These are phyloP conservation scores for Cavenderia fasciculata DNA, from an alignment of 78 protist genomes.

Conservation along the genomic window DNA sequence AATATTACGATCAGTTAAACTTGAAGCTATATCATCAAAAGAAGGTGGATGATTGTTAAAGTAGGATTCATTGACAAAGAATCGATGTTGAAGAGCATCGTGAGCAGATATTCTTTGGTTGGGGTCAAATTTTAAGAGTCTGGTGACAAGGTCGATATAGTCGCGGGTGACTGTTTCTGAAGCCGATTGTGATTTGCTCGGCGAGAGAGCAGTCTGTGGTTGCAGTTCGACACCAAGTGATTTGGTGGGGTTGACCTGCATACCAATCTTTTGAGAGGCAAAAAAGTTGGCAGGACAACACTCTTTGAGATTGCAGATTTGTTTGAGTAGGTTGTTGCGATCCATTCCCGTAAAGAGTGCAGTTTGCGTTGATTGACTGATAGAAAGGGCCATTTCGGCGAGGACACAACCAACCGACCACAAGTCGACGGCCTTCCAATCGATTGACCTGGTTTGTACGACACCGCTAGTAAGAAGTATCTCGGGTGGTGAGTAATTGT, in stretches of 20 bases:
- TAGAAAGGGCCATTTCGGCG: constrained; percentile 56
- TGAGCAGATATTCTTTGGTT: constrained; percentile 2
- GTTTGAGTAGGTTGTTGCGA: background rate
- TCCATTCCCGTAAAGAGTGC: background rate
- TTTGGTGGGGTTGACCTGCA: background rate
- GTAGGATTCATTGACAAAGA: constrained; percentile 22
- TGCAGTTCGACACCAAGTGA: background rate
- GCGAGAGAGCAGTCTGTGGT: background rate
- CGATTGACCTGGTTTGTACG: background rate
- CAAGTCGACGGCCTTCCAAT: constrained; percentile 75
- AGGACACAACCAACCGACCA: constrained; percentile 71
- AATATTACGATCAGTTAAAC: constrained; percentile 58
- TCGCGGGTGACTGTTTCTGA: background rate
- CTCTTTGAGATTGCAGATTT: background rate
- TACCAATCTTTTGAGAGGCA: background rate
- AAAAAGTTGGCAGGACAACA: constrained; percentile 1
- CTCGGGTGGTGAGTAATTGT: constrained; percentile 1
- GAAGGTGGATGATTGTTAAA: background rate
- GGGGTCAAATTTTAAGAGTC: constrained; percentile 23
- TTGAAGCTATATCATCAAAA: constrained; percentile 20
- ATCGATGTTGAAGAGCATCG: constrained; percentile 16
- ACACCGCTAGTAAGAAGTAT: background rate
- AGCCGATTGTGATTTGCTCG: background rate
- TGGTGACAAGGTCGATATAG: background rate
- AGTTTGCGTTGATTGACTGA: no score